Percentiles rank a stretch among this genome's conserved stretches.
These are phyloP conservation scores for Peronosclerospora sorghi DNA, from an alignment of 352 stramenopile species.

Conservation along the genomic window DNA sequence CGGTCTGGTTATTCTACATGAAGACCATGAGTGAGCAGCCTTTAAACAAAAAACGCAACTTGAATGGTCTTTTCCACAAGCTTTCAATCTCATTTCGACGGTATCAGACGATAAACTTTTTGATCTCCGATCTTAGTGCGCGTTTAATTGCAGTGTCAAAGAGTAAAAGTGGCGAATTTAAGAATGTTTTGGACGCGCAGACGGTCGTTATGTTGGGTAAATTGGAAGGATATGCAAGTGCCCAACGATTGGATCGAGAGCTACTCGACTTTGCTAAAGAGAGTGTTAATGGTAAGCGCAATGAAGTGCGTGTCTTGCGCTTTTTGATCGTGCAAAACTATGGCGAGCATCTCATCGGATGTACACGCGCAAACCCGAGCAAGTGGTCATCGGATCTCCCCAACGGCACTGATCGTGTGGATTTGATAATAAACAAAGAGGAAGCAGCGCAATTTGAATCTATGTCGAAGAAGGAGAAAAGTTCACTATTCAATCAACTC, in stretches of 20 bases:
- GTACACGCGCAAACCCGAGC: slow-evolving; percentile 13
- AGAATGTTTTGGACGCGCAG: slow-evolving; percentile 28
- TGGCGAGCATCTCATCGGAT: slow-evolving; percentile 51
- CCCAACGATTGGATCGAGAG: slow-evolving; percentile 36
- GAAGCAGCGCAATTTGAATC: slow-evolving; percentile 23
- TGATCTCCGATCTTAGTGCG: slow-evolving; percentile 68
- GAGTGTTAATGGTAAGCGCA: slow-evolving; percentile 17
- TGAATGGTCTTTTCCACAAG: slow-evolving; percentile 34
- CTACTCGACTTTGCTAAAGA: slow-evolving; percentile 38
- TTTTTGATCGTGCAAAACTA: slow-evolving; percentile 78
- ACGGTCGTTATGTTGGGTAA: slow-evolving; percentile 38
- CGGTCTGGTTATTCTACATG: slow-evolving; percentile 65
- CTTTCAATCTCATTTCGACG: slow-evolving; percentile 51
- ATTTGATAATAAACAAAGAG: slow-evolving; percentile 42
- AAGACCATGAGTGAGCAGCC: slow-evolving; percentile 36
- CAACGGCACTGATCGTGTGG: slow-evolving; percentile 34
- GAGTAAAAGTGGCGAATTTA: slow-evolving; percentile 24
- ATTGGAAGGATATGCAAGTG: slow-evolving; percentile 52
- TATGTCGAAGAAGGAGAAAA: slow-evolving; percentile 35
- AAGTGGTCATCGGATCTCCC: slow-evolving; percentile 37
- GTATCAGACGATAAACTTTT: slow-evolving; percentile 64
- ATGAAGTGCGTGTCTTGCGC: slow-evolving; percentile 36
- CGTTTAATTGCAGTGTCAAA: slow-evolving; percentile 48
- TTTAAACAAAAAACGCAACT: slow-evolving; percentile 28
- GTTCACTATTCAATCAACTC: slow-evolving; percentile 45